phyloP scores from a whole-genome alignment of 225 moss, liverwort and hornwort genomes.

The Pseudoscleropodium purum region DNA sequence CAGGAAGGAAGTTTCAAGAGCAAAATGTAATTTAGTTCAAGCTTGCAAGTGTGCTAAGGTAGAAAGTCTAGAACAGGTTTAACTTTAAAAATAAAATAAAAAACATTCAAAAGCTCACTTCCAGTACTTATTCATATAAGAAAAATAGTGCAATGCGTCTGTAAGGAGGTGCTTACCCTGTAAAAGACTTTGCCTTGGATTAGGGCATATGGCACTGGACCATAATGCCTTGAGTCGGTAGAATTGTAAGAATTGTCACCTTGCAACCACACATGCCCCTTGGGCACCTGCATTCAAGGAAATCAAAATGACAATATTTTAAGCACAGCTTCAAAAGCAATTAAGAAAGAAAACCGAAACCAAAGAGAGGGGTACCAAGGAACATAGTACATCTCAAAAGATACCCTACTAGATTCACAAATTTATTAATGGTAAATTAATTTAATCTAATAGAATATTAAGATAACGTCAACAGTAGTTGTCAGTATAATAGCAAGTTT shows the following conservation, averaged over 20 bases:
- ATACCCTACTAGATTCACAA: neutral
- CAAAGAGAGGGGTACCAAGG: neutral
- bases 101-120: neutral
- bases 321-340: neutral
- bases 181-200: slow-evolving; percentile 96
- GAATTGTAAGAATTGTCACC: slow-evolving; percentile 96
- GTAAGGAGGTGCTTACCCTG: slow-evolving; percentile 46
- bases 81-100: neutral
- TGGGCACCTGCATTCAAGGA: slow-evolving; percentile 66
- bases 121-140: neutral
- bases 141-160: neutral
- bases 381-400: neutral
- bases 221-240: slow-evolving; percentile 96
- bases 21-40: neutral
- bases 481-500: no score
- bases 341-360: neutral
- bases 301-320: neutral
- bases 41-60: neutral
- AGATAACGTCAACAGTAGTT: neutral
- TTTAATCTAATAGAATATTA: neutral
- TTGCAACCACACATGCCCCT: slow-evolving; percentile 99
- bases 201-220: slow-evolving; percentile 92
- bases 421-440: neutral
- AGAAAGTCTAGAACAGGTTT: neutral
- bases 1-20: neutral